Evolutionary conservation across 208 protist genomes (phyloP).

Genomic region (Eutreptiella sp.): DNA sequence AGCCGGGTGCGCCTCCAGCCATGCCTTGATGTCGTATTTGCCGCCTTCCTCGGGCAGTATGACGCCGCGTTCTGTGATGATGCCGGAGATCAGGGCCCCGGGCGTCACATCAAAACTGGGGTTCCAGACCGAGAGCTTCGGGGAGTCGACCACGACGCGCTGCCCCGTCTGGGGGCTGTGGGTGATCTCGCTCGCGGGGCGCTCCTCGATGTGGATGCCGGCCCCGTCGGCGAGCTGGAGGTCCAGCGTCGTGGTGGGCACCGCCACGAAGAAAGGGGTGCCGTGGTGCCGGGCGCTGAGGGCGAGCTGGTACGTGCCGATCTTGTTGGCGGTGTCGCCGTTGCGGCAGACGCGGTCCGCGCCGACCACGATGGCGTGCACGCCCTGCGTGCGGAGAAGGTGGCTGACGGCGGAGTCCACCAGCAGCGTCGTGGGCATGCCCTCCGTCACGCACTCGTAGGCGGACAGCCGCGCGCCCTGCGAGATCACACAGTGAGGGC

Average conservation of each 20-base stretch:
- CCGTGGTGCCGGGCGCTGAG: conserved; percentile 75
- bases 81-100: conserved; percentile 78
- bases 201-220: conserved; percentile 83
- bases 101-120: conserved; percentile 95
- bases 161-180: conserved; percentile 62
- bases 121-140: conserved; percentile 82
- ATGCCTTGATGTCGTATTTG: too few relatives aligned
- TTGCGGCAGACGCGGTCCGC: conserved; percentile 87
- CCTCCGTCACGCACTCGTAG: conserved; percentile 85
- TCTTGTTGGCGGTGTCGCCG: conserved; percentile 91
- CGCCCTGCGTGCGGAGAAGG: conserved; percentile 49
- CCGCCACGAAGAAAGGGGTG: conserved; percentile 83
- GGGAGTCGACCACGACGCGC: conserved; percentile 69
- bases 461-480: conserved; percentile 82
- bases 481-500: too few relatives aligned
- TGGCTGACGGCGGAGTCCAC: conserved; percentile 75
- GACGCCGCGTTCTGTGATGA: conserved; percentile 84
- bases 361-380: conserved; percentile 82
- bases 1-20: too few relatives aligned
- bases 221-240: conserved; percentile 59
- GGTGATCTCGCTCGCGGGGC: conserved; percentile 76
- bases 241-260: conserved; percentile 80
- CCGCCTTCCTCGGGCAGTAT: conserved; percentile 49
- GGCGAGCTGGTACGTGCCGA: conserved; percentile 87
- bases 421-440: conserved; percentile 82